Percentiles rank a stretch among this genome's conserved stretches.
Evolutionary conservation across 192 early-diverging fungal genomes (phyloP).

Genomic region (Chytriomyces hyalinus): DNA sequence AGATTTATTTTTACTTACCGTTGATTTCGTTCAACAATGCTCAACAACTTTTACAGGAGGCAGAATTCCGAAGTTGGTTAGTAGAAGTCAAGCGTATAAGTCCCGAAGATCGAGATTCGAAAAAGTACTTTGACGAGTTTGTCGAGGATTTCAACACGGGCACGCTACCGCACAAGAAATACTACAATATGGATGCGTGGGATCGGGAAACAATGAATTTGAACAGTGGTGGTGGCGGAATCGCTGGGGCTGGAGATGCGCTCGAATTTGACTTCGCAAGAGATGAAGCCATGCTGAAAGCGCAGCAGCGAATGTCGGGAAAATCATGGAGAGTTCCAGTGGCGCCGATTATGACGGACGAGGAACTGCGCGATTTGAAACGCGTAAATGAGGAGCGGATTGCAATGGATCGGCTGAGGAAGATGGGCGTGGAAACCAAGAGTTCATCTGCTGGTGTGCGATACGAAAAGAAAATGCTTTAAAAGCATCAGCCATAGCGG

Average conservation of each 20-base stretch:
- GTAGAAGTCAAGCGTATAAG: conserved; percentile 54
- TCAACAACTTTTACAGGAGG: conserved; percentile 35
- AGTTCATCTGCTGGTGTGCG: conserved; percentile 47
- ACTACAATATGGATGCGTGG: conserved; percentile 28
- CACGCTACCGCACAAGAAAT: conserved; percentile 47
- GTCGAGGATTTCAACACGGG: conserved; percentile 57
- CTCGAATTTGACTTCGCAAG: conserved; percentile 29
- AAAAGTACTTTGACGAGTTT: conserved; percentile 51
- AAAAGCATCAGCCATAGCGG: neutral
- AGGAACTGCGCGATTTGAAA: conserved; percentile 53
- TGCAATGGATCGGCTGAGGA: conserved; percentile 46
- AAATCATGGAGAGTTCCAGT: conserved; percentile 33
- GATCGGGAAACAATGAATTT: neutral
- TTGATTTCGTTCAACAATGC: neutral
- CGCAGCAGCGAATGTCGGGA: conserved; percentile 17
- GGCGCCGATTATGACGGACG: conserved; percentile 35
- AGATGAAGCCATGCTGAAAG: conserved; percentile 23
- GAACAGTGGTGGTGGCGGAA: neutral
- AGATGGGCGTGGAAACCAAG: conserved; percentile 53
- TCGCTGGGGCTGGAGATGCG: neutral
- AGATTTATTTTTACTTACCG: neutral
- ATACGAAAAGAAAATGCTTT: conserved; percentile 40
- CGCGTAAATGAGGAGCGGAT: conserved; percentile 52
- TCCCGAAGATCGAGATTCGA: conserved; percentile 45
- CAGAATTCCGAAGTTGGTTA: conserved; percentile 55